Base-by-base conservation (phyloP, 495 filamentous ascomycete species). In the Annulohypoxylon maeteangense region DNA sequence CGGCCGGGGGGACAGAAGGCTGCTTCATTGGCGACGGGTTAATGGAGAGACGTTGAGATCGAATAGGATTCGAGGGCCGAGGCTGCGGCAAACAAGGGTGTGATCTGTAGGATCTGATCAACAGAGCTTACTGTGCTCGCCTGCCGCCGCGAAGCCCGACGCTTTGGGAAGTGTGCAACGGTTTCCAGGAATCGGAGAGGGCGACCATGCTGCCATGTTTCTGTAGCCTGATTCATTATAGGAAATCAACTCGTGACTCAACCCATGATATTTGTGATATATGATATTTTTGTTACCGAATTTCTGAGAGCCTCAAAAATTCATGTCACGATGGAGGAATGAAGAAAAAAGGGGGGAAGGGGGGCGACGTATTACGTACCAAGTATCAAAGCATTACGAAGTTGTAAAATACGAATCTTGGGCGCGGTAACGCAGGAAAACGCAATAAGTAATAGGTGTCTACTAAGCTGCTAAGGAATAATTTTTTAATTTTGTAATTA, bases 361-460 rank as follows among this genome's bases (percentile, higher is more conserved):
- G 25, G 10, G 47, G 75, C 74, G 79, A 8, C 68, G 59, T 14
- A 31, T 42, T 54, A 57, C 34, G 34, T 57, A 57, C 31, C 74
- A 76, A 74, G 75, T 80, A 68, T 82, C 82, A 56, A 85, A 86
- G 71, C 80, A 85, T 81, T 98, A 94, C 38, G 6, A 66, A 6
- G 38, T 61, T 61, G 34, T 38, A 36, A 32, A 58, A 29, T 18
- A 65, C 25, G 47, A 59, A 42, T 42, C 3, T 31, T 12, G 42
- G 34, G 38, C n/a, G 55, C 54, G 51, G 62, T 55, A 50, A 40
- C 25, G 57, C 48, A 67, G 27, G 38, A 36, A 66, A 34, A 64
- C 44, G 42, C 53, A 72, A 72, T 64, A 67, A 67, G 58, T 51
- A 58, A 42, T 42, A 42, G 14, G 38, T 42, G 58, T 44, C 42